Conservation (phyloP, 164 flowering plant species). For the Stephania cephalantha region DNA sequence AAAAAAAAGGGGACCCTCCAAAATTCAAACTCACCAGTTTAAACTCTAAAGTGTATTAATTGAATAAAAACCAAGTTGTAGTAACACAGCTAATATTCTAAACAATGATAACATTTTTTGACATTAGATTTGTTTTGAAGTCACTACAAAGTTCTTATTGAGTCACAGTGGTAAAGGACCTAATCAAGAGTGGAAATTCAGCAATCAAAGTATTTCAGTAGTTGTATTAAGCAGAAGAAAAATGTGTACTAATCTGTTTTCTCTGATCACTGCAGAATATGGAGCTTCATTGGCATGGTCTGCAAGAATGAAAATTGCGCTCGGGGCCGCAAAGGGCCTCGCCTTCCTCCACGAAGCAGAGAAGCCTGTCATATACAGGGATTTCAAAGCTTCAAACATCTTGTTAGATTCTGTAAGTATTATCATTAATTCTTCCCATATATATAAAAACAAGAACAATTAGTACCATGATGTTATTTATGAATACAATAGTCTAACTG, state of each 20-base stretch:
- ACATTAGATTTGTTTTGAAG: neutral
- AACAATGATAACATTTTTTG: neutral
- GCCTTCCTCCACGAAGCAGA: conserved; percentile 75
- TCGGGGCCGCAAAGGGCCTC: conserved; percentile 88
- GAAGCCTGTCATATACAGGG: conserved; percentile 72
- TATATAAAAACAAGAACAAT: neutral
- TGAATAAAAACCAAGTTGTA: neutral
- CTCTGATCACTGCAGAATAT: conserved; percentile 36
- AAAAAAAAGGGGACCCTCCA: neutral
- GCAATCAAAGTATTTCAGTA: neutral
- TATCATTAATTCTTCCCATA: neutral
- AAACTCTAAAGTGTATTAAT: neutral
- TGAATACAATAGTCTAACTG: neutral
- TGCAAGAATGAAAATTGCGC: conserved; percentile 69
- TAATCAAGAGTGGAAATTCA: neutral
- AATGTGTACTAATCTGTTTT: conserved; percentile 2
- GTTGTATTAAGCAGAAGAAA: neutral
- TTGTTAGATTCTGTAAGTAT: conserved; percentile 58
- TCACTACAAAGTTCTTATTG: neutral
- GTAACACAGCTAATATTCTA: no score
- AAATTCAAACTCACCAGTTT: neutral
- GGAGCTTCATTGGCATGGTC: conserved; percentile 64
- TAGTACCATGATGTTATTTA: neutral
- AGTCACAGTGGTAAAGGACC: neutral
- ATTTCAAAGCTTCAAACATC: conserved; percentile 85